Conservation (phyloP, 352 stramenopile species). For the Thalassiosira livingstoniorum region DNA sequence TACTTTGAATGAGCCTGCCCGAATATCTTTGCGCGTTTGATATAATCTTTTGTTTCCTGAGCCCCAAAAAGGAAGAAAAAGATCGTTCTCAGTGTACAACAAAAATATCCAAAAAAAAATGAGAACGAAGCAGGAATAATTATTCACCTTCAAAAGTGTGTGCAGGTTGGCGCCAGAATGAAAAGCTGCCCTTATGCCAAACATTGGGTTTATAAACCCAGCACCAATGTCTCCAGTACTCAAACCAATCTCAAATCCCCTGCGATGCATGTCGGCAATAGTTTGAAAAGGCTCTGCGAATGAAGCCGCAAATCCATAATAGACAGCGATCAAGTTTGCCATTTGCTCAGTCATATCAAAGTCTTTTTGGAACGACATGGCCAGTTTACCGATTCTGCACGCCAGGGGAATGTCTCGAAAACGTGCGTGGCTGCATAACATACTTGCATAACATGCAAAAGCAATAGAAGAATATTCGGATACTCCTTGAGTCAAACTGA, state of each 20-base stretch:
- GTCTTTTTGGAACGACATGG: constrained; percentile 26
- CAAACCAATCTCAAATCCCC: constrained; percentile 23
- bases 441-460: constrained; percentile 26
- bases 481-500: constrained; percentile 37
- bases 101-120: too few relatives aligned
- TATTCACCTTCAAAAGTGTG: neutral
- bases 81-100: too few relatives aligned
- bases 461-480: constrained; percentile 35
- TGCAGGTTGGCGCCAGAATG: neutral
- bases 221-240: neutral
- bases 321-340: constrained; percentile 29
- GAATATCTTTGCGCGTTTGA: neutral
- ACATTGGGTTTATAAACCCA: neutral
- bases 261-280: constrained; percentile 28
- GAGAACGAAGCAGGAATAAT: too few relatives aligned
- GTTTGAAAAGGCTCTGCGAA: constrained; percentile 42
- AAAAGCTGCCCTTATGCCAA: neutral
- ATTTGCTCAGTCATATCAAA: constrained; percentile 32
- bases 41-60: constrained; percentile 35
- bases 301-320: constrained; percentile 26
- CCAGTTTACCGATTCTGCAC: constrained; percentile 35
- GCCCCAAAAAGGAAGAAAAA: neutral
- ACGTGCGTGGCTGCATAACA: constrained; percentile 22
- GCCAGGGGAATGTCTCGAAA: neutral
- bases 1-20: constrained; percentile 1